Evolutionary conservation across 2,329 filamentous ascomycete genomes (phyloP).

Genomic region (Cladophialophora carrionii): DNA sequence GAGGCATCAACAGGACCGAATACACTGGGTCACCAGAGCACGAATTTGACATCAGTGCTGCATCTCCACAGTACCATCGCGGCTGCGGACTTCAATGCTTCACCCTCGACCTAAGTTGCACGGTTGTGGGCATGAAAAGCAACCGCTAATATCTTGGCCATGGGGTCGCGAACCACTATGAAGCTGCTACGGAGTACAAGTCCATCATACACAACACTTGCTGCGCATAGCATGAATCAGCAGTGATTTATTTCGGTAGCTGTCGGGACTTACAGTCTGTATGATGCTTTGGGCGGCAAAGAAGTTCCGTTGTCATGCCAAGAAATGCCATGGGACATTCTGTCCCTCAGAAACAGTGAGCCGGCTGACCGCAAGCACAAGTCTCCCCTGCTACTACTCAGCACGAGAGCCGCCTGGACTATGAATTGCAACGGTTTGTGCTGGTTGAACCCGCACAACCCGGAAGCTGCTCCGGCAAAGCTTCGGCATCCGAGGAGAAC

Average conservation of each 20-base stretch:
- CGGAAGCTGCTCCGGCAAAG: neutral
- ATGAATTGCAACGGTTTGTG: neutral
- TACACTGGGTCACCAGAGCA: neutral
- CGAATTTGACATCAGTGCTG: neutral
- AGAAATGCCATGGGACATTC: neutral
- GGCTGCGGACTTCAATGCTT: too few relatives aligned
- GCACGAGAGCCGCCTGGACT: neutral
- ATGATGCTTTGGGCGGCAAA: neutral
- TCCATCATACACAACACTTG: too few relatives aligned
- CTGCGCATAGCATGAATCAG: neutral
- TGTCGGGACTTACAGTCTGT: neutral
- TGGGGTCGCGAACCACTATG: neutral
- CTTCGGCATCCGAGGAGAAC: slow-evolving; percentile 5
- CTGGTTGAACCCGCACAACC: neutral
- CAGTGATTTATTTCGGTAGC: too few relatives aligned
- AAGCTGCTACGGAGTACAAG: too few relatives aligned
- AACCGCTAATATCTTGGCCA: too few relatives aligned
- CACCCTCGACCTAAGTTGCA: too few relatives aligned
- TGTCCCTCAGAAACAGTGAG: neutral
- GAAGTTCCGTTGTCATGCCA: neutral
- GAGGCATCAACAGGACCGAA: neutral
- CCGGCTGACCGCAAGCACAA: too few relatives aligned
- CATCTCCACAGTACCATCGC: too few relatives aligned
- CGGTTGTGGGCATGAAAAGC: too few relatives aligned
- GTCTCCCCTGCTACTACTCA: neutral